A percentile compares a stretch with the other conserved stretches of the same genome.
phyloP scores from a whole-genome alignment of 352 stramenopile species.

The Phytopythium kandeliae region DNA sequence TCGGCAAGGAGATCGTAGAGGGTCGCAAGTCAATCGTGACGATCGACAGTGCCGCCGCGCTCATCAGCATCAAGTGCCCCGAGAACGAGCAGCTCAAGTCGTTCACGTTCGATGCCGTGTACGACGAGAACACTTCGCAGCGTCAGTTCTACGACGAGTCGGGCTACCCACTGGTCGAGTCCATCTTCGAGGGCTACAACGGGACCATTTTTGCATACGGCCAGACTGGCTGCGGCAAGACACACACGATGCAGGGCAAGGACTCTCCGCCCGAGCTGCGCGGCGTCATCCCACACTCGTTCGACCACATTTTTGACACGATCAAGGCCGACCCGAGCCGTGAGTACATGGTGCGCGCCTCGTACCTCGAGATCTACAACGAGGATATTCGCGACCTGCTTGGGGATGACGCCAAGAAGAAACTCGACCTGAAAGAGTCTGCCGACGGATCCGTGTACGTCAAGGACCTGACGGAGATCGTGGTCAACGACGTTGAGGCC shows the following conservation, averaged over 20 bases:
- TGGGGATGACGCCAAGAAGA: slow-evolving; percentile 68
- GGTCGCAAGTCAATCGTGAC: slow-evolving; percentile 78
- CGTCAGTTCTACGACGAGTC: slow-evolving; percentile 86
- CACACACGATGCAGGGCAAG: slow-evolving; percentile 83
- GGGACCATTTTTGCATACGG: slow-evolving; percentile 91
- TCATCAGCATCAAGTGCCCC: slow-evolving; percentile 72
- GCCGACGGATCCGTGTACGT: slow-evolving; percentile 81
- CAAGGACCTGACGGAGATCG: slow-evolving; percentile 83
- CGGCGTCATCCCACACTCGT: slow-evolving; percentile 78
- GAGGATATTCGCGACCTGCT: slow-evolving; percentile 92
- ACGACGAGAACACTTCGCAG: slow-evolving; percentile 81
- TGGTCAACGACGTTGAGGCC: slow-evolving; percentile 66
- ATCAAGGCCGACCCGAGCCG: slow-evolving; percentile 58
- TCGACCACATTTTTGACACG: slow-evolving; percentile 86
- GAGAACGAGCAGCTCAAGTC: slow-evolving; percentile 76
- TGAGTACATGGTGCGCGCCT: slow-evolving; percentile 84
- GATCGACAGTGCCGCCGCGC: slow-evolving; percentile 54
- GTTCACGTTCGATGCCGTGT: slow-evolving; percentile 91
- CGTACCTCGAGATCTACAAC: slow-evolving; percentile 96
- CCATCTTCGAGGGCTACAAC: slow-evolving; percentile 90
- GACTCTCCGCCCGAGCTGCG: slow-evolving; percentile 66
- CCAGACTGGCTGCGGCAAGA: slow-evolving; percentile 83
- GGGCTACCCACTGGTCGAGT: slow-evolving; percentile 84
- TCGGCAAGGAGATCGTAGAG: slow-evolving; percentile 80
- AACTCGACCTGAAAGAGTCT: slow-evolving; percentile 83